Evolutionary conservation across 2,329 filamentous ascomycete species (phyloP), one percentile per base, ranked within the genome.

Genomic region (Furcasterigmium furcatum): DNA sequence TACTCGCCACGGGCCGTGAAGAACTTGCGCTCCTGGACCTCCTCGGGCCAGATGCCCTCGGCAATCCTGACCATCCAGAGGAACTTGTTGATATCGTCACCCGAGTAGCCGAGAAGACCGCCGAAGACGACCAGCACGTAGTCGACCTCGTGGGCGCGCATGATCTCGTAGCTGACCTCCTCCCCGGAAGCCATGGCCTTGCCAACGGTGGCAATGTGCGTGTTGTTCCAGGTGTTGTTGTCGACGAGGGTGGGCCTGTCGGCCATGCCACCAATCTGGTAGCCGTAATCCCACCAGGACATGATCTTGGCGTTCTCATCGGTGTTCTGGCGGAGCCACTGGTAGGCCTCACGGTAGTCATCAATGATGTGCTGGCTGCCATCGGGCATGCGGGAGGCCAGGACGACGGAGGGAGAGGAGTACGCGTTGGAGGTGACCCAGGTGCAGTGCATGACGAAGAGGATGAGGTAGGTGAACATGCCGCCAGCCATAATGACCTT

Each of bases 181-280:
- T 99, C 94, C 38, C 88, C 79, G 8, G 91, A 96, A 72, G 88
- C 94, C 94, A 99, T 97, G 35, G 94, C 94, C 74, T 99, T 99
- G 61, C 94, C 94, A 47, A 99, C 94, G 13, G 94, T 99, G 44
- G 94, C 94, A 70, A 99, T 99, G 67, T 99, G 94, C 8, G 94
- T 99, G 75, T 99, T 99, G 77, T 99, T 99, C 94, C 94, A 99
- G 3, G 94, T 99, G 74, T 99, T 99, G 77, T 99, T 99, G 76
- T 99, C 94, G 27, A 99, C 94, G 27, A 99, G 78, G 1, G 94
- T 99, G 27, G 94, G 94, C 45, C 94, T 83, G 67, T 99, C 94
- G 41, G 94, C 94, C 94, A 99, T 99, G 55, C 94, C 94, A 72
- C 94, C 94, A 67, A 99, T 99, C 72, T 99, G 94, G 74, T 99